phyloP scores from a whole-genome alignment of 768 basidiomycete genomes.

The Suillus subluteus region DNA sequence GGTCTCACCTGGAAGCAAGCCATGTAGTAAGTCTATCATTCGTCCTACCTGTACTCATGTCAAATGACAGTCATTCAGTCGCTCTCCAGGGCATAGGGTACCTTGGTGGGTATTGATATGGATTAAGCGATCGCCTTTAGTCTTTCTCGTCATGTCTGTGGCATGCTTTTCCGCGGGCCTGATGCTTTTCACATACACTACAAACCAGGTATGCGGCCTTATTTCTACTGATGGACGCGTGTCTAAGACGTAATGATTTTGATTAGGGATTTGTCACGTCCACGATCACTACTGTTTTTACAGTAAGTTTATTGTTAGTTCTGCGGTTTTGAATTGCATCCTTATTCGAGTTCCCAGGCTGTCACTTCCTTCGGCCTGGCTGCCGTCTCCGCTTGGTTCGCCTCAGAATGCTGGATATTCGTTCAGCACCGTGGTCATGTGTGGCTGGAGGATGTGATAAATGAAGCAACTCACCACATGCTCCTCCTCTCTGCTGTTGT shows the following conservation, averaged over 20 bases:
- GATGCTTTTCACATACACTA: constrained; percentile 77
- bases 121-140: constrained; percentile 84
- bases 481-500: constrained; percentile 29
- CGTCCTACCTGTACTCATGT: constrained; percentile 13
- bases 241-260: constrained; percentile 11
- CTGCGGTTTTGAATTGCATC: neutral
- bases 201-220: constrained; percentile 55
- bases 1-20: constrained; percentile 61
- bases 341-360: constrained; percentile 26
- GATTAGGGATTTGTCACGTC: constrained; percentile 61
- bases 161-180: constrained; percentile 82
- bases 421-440: constrained; percentile 51
- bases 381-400: constrained; percentile 58
- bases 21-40: constrained; percentile 49
- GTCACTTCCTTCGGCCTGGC: constrained; percentile 47
- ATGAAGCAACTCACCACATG: constrained; percentile 31
- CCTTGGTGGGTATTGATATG: constrained; percentile 72
- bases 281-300: constrained; percentile 76
- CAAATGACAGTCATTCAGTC: constrained; percentile 38
- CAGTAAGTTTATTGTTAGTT: constrained; percentile 35
- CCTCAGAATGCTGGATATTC: constrained; percentile 53
- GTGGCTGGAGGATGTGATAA: constrained; percentile 53
- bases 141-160: constrained; percentile 83
- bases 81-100: constrained; percentile 57
- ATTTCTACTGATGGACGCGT: constrained; percentile 17